Base-by-base conservation (phyloP, 768 basidiomycete species). In the Kwoniella mangroviensis region DNA sequence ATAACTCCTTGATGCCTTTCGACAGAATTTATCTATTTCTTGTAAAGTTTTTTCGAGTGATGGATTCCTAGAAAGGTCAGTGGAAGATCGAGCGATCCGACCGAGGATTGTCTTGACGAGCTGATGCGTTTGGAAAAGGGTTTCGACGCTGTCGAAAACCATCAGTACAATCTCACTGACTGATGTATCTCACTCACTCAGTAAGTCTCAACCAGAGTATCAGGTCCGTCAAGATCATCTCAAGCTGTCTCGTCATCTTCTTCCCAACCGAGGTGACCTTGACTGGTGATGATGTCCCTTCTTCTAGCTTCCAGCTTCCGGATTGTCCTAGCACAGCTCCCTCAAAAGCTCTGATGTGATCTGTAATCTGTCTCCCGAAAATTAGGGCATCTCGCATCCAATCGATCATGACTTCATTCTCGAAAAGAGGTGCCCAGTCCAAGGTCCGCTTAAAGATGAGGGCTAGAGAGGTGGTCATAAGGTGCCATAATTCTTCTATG, bases 301-400 rank as follows among this genome's bases (percentile, higher is more conserved):
- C 61, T 21, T 66, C 69, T 4, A 53, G 41, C 4, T 45, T 79
- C 13, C 63, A 62, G 17, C 63, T 58, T 10, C 75, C 81, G 9
- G 72, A 73, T 26, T 83, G 65, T 66, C 80, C 12, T 84, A 87
- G 83, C 3, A 88, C 86, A 11, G 90, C 90, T 28, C 85, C 86
- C 81, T 96, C 94, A 70, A 99, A 89, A 12, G 90, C 88, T 53
- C 89, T 85, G 83, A 93, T 88, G 72, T 93, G 90, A 2, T 89
- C 90, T 57, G 97, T 84, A 85, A 97, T 87, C 76, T 95, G 92
- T 73, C 91, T 85, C 10, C 91, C 94, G 77, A 97, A 94, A 72
- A 98, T 94, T 62, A 98, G 86, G 2, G 95, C 97, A 80, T 98
- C 97, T 65, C 95, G 89, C 97, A 99, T 98, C 97, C 97, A 99